Percentiles rank a stretch among this genome's conserved stretches.
These are phyloP conservation scores for Marsdenia floribunda DNA, from an alignment of 257 asterid genomes.

Conservation along the genomic window DNA sequence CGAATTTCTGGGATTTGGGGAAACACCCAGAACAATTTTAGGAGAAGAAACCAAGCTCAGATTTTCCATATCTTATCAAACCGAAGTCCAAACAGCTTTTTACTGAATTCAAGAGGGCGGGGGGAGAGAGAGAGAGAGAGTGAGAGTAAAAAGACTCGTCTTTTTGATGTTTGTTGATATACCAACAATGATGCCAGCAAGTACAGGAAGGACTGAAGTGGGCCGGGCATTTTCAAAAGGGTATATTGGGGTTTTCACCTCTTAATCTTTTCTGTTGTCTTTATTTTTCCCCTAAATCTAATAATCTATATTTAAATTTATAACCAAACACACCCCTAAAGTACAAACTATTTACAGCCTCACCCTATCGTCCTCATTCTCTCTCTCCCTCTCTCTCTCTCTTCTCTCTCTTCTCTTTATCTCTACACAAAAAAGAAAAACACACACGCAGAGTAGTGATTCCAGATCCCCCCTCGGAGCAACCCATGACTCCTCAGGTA, in stretches of 20 bases:
- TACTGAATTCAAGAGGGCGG: not conserved
- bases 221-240: not conserved
- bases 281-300: too few relatives aligned
- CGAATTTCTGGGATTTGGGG: slow-evolving; percentile 45
- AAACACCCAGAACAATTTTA: slow-evolving; percentile 53
- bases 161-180: not conserved
- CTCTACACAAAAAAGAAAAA: not conserved
- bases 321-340: slow-evolving; percentile 6
- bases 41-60: slow-evolving; percentile 61
- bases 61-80: slow-evolving; percentile 46
- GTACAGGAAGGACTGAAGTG: not conserved
- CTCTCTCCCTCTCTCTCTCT: too few relatives aligned
- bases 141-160: not conserved
- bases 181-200: not conserved
- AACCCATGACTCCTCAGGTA: slow-evolving; percentile 5
- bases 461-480: slow-evolving; percentile 15
- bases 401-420: not conserved
- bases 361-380: not conserved
- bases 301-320: too few relatives aligned
- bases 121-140: not conserved
- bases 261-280: too few relatives aligned
- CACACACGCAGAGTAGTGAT: not conserved
- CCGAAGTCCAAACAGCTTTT: not conserved
- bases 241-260: not conserved
- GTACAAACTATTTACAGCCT: slow-evolving; percentile 13